These are phyloP conservation scores for Penicillium thymicola DNA, from an alignment of 2,329 filamentous ascomycete species.

Conservation along the genomic window DNA sequence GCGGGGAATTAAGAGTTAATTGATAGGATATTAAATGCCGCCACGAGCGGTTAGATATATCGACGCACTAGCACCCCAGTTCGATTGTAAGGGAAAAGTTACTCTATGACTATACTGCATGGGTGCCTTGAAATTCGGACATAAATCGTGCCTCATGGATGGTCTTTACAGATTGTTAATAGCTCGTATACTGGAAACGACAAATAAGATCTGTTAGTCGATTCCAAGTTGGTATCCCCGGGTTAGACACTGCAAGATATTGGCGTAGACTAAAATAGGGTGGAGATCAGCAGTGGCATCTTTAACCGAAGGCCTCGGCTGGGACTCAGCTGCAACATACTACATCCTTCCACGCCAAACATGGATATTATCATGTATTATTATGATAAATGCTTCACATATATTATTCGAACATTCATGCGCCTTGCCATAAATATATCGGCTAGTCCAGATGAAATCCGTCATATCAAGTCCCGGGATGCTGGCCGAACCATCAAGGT, in stretches of 20 bases:
- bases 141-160: background rate
- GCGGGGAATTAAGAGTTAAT: background rate
- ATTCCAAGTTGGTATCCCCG: background rate
- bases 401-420: slow-evolving; percentile 16
- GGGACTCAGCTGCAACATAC: background rate
- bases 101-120: background rate
- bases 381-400: slow-evolving; percentile 19
- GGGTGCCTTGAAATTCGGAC: background rate
- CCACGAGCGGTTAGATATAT: background rate
- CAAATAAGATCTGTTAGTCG: too few relatives aligned
- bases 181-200: background rate
- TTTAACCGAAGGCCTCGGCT: background rate
- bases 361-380: slow-evolving; percentile 13
- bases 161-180: background rate
- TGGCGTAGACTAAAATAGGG: background rate
- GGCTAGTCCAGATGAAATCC: slow-evolving; percentile 25
- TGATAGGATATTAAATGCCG: background rate
- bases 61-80: background rate
- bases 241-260: too few relatives aligned
- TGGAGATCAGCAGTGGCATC: background rate
- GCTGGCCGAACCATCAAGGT: slow-evolving; percentile 28
- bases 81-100: background rate
- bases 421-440: background rate
- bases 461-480: slow-evolving; percentile 32
- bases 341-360: background rate